Conservation (phyloP, 768 basidiomycete species). For the Gymnopilus dilepis region DNA sequence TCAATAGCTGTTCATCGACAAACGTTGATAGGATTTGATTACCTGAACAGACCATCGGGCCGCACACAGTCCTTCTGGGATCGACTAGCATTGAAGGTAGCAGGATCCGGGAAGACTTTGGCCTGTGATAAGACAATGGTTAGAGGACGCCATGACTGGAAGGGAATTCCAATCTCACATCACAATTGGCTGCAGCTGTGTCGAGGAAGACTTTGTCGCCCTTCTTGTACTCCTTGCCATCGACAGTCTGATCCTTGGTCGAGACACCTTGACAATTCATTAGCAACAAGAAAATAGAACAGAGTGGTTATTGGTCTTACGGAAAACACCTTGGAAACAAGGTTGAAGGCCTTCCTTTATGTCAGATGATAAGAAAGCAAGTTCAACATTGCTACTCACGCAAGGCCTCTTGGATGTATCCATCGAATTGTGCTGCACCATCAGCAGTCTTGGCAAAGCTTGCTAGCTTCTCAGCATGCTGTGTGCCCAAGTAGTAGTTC, state of each 20-base stretch:
- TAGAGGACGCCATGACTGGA: not conserved
- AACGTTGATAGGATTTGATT: not conserved
- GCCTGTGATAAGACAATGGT: conserved; percentile 37
- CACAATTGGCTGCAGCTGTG: conserved; percentile 56
- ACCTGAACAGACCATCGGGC: conserved; percentile 54
- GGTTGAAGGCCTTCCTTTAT: conserved; percentile 66
- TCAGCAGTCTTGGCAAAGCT: conserved; percentile 37
- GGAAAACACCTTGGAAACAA: conserved; percentile 71
- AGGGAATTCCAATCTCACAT: conserved; percentile 48
- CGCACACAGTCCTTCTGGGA: conserved; percentile 49
- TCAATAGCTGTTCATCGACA: not conserved
- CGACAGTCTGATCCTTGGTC: conserved; percentile 48
- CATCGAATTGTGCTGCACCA: conserved; percentile 47
- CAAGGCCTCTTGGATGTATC: conserved; percentile 70
- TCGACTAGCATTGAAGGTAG: conserved; percentile 49
- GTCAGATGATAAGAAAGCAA: not conserved
- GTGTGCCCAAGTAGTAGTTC: conserved; percentile 65
- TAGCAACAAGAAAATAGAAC: not conserved
- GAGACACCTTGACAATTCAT: conserved; percentile 46
- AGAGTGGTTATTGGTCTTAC: conserved; percentile 39
- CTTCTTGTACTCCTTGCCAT: conserved; percentile 46
- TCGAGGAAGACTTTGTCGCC: conserved; percentile 67
- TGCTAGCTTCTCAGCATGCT: conserved; percentile 44
- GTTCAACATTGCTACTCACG: conserved; percentile 48
- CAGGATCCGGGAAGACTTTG: conserved; percentile 55